Evolutionary conservation across 495 filamentous ascomycete genomes (phyloP).

Genomic region (Neurospora sp.): DNA sequence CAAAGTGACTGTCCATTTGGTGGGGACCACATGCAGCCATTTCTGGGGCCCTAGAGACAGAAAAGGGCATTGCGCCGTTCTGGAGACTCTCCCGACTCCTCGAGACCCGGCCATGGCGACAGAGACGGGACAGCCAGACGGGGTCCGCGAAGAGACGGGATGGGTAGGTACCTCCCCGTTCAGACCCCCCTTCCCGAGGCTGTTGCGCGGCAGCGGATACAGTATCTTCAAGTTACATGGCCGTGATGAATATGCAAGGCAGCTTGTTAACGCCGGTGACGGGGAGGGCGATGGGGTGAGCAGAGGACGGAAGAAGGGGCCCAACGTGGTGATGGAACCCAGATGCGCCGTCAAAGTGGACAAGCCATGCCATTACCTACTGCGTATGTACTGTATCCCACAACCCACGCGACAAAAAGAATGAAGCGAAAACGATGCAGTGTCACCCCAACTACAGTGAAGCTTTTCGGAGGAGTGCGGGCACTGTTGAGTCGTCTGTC

Average conservation of each 20-base stretch:
- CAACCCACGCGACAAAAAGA: background rate
- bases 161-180: background rate
- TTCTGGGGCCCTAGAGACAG: background rate
- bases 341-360: background rate
- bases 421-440: background rate
- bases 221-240: background rate
- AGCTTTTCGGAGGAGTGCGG: background rate
- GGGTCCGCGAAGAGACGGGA: background rate
- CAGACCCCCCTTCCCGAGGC: background rate
- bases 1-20: background rate
- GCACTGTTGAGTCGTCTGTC: background rate
- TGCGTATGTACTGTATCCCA: no score
- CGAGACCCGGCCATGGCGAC: background rate
- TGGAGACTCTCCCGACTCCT: background rate
- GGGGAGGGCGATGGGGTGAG: background rate
- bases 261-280: background rate
- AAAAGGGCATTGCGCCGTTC: background rate
- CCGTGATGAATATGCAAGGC: background rate
- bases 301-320: background rate
- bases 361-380: no score
- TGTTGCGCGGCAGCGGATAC: background rate
- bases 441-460: background rate
- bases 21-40: background rate
- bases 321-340: background rate
- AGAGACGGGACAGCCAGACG: background rate